phyloP scores from a whole-genome alignment of 75 land plant species.

The Pseudotsuga menziesii region DNA sequence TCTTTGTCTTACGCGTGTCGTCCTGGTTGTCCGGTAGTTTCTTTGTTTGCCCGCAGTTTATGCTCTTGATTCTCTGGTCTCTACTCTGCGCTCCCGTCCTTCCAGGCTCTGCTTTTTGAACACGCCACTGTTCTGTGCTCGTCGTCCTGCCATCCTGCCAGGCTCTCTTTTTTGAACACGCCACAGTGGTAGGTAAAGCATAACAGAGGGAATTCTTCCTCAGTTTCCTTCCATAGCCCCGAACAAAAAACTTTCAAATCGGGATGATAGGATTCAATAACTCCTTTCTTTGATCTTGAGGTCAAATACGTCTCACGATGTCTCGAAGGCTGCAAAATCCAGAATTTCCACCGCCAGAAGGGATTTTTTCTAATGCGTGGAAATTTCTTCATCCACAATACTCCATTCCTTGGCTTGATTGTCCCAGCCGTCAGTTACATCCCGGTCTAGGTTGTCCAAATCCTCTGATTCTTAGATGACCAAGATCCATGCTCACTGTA shows the following conservation, averaged over 20 bases:
- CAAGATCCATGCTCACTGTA: constrained; percentile 18
- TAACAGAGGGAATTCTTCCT: no score
- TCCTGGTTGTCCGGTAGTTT: no score
- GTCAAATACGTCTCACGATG: constrained; percentile 66
- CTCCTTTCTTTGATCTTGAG: constrained; percentile 64
- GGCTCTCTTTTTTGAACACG: no score
- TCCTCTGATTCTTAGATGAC: background rate
- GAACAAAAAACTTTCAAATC: constrained; percentile 84
- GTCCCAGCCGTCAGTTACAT: background rate
- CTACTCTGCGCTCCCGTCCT: no score
- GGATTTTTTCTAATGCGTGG: background rate
- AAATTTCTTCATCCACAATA: background rate
- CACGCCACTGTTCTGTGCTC: no score
- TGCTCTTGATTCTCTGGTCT: no score
- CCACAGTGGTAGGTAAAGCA: no score
- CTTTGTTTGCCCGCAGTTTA: no score
- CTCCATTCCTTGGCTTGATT: background rate
- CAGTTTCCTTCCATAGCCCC: constrained; percentile 80
- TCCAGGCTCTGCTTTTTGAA: no score
- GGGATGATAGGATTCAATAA: constrained; percentile 65
- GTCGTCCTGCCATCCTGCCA: no score
- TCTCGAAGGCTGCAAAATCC: constrained; percentile 63
- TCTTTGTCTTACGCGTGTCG: no score
- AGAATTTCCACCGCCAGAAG: background rate
- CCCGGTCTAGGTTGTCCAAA: background rate